Evolutionary conservation across 176 grass and related monocot species (phyloP).

Genomic region (Typha latifolia): DNA sequence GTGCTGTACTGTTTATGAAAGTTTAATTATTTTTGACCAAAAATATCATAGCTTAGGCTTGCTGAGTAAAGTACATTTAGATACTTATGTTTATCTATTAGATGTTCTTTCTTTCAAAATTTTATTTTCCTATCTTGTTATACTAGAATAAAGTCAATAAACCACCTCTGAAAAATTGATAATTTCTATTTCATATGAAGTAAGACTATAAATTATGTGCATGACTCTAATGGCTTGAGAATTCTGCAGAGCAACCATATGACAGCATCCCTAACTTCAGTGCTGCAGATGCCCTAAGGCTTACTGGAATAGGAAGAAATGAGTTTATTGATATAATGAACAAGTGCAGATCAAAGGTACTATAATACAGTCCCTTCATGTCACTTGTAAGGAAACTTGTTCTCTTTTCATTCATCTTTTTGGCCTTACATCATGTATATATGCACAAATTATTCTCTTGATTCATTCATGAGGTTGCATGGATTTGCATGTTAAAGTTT

Average conservation of each 20-base stretch:
- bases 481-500: too few species aligned
- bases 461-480: too few species aligned
- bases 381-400: background rate
- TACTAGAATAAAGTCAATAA: background rate
- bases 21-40: background rate
- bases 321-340: constrained; percentile 99
- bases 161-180: too few species aligned
- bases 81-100: background rate
- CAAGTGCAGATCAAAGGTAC: constrained; percentile 98
- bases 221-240: background rate
- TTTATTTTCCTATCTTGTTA: background rate
- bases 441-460: too few species aligned
- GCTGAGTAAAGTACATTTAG: background rate
- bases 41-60: too few species aligned
- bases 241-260: constrained; percentile 93
- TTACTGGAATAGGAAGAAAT: constrained; percentile 91
- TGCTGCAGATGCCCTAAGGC: constrained; percentile 88
- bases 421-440: too few species aligned
- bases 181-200: too few species aligned
- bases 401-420: too few species aligned
- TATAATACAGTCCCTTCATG: background rate
- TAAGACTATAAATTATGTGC: background rate
- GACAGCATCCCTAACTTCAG: constrained; percentile 99
- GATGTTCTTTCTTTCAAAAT: background rate
- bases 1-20: constrained; percentile 7